phyloP scores from a whole-genome alignment of 768 basidiomycete genomes.

The Pisolithus orientalis region DNA sequence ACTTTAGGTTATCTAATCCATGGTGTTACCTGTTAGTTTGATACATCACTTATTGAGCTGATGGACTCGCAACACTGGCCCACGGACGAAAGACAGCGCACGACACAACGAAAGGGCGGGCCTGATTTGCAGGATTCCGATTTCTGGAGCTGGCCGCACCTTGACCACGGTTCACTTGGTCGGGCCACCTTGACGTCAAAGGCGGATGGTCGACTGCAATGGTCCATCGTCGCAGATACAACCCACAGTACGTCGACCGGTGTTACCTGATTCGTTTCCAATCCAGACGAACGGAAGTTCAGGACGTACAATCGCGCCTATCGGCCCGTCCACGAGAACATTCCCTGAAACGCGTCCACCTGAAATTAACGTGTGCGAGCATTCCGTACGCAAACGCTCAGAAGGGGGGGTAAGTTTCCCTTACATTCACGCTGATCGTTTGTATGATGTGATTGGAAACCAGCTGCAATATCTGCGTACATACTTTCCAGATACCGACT shows the following conservation, averaged over 20 bases:
- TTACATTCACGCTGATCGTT: neutral
- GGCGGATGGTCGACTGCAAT: conserved; percentile 39
- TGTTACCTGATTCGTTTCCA: neutral
- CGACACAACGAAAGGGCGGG: conserved; percentile 3
- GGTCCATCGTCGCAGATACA: conserved; percentile 40
- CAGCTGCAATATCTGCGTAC: conserved; percentile 71
- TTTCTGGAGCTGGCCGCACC: conserved; percentile 41
- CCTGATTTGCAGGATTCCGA: conserved; percentile 20
- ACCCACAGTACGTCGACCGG: conserved; percentile 15
- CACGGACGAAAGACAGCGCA: conserved; percentile 36
- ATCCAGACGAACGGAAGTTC: conserved; percentile 4
- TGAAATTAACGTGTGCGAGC: conserved; percentile 22
- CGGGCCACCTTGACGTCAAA: conserved; percentile 46
- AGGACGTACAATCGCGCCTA: conserved; percentile 29
- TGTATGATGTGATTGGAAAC: neutral
- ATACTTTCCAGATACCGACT: conserved; percentile 65
- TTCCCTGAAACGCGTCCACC: conserved; percentile 55
- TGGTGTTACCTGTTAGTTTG: too few species aligned
- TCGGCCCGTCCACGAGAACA: conserved; percentile 33
- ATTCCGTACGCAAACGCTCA: conserved; percentile 41
- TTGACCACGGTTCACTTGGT: conserved; percentile 52
- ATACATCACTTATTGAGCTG: too few species aligned
- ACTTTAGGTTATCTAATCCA: too few species aligned
- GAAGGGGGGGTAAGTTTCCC: conserved; percentile 56
- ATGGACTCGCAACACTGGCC: conserved; percentile 65